These are phyloP conservation scores for Abeoforma whisleri DNA, from an alignment of 78 protist genomes.

Conservation along the genomic window DNA sequence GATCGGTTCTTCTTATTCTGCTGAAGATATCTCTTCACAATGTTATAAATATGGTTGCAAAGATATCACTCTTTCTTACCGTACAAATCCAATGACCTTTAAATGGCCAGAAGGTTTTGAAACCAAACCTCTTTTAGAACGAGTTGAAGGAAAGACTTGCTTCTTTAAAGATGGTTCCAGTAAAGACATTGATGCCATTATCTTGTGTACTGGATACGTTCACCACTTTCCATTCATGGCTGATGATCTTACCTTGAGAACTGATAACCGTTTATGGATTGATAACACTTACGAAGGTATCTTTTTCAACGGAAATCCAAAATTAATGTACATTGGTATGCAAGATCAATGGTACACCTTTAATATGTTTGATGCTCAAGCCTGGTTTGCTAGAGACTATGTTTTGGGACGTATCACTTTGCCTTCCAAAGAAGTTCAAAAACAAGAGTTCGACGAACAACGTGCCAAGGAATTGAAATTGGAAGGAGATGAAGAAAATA, in stretches of 20 bases:
- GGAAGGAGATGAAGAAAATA: constrained; percentile 9
- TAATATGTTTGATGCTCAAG: constrained; percentile 37
- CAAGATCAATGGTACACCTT: constrained; percentile 42
- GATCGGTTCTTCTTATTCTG: constrained; percentile 33
- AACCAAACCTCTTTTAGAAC: background rate
- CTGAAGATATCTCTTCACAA: constrained; percentile 16
- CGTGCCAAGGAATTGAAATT: background rate
- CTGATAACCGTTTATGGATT: constrained; percentile 5
- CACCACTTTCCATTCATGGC: constrained; percentile 20
- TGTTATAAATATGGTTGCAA: background rate
- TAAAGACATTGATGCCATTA: constrained; percentile 21
- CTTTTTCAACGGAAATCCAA: background rate
- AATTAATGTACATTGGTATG: constrained; percentile 28
- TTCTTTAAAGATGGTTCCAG: constrained; percentile 22
- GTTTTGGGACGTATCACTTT: constrained; percentile 12
- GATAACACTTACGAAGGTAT: background rate
- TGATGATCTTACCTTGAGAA: background rate
- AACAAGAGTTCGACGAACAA: background rate
- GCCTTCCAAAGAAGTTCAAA: background rate
- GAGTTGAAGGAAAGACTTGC: background rate
- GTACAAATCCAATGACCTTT: background rate
- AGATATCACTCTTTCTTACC: background rate
- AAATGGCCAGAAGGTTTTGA: background rate
- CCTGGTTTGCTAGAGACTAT: constrained; percentile 14
- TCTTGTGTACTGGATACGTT: constrained; percentile 30